These are phyloP conservation scores for Pistacia vera DNA, from an alignment of 345 rosid species.

Conservation along the genomic window DNA sequence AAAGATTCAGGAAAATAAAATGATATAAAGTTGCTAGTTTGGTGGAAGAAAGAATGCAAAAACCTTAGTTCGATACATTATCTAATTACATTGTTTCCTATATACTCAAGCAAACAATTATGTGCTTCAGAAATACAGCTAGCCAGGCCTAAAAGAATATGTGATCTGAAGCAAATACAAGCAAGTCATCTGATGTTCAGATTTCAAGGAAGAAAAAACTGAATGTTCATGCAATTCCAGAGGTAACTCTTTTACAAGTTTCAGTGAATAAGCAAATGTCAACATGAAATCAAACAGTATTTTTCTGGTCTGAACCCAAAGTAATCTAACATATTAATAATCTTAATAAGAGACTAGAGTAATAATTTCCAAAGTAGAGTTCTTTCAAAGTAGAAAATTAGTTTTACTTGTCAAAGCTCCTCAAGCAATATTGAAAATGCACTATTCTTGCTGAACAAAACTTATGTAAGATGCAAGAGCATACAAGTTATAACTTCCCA, in stretches of 20 bases:
- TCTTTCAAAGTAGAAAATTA: background rate
- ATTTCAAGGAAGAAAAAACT: background rate
- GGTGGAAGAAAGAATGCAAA: background rate
- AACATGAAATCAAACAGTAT: background rate
- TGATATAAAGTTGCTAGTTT: slow-evolving; percentile 1
- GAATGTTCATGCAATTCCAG: background rate
- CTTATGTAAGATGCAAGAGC: background rate
- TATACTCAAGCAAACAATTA: background rate
- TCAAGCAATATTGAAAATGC: background rate
- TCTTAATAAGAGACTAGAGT: background rate
- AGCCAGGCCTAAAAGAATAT: background rate
- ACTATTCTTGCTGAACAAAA: background rate
- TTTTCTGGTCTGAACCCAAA: background rate
- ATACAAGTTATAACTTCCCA: too few species aligned
- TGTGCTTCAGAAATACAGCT: background rate
- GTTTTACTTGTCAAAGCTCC: background rate
- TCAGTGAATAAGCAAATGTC: background rate
- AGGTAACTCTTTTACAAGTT: background rate
- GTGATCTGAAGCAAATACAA: background rate
- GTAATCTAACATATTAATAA: background rate
- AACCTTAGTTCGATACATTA: background rate
- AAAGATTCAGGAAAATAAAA: slow-evolving; percentile 10
- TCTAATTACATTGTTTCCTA: background rate
- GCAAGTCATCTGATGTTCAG: background rate
- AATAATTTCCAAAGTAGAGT: background rate